Evolutionary conservation across 2,329 filamentous ascomycete species (phyloP), one percentile per base, ranked within the genome.

Genomic region (Fusarium xylarioides): DNA sequence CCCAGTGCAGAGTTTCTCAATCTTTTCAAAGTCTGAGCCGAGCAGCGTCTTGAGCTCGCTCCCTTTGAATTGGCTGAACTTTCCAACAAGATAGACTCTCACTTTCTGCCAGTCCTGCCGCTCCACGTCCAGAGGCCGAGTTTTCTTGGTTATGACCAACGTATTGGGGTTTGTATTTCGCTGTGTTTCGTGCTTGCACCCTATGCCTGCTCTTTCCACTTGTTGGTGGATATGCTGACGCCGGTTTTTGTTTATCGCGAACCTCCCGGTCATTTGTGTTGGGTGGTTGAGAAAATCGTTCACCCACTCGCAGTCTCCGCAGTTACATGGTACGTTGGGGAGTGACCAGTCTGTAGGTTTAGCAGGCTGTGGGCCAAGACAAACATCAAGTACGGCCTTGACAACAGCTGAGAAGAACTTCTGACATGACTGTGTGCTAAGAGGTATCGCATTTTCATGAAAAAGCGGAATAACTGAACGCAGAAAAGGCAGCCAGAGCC

Each of bases 401-500:
- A 80, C 42, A 12, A 80, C 11, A 16, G 47, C 49, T 5, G 71
- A 65, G 26, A 77, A 80, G 23, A 82, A 65, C 11, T 68, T 32
- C 28, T 73, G 76, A 63, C 77, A 81, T 18, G 23, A 55, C 12
- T 67, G 66, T 0, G 58, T 61, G 15, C 61, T 52, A 11, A 79
- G 61, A 1, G 71, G 38, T 7, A 72, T 55, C 3, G 56, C 23
- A 6, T 60, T 44, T 19, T 58, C 47, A 11, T 44, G 42, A 26
- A 34, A 79, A 63, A 7, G 63, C 8, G 11, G 26, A 8, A 77
- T 32, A 7, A 82, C 62, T 8, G 54, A 49, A 19, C 52, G 73
- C 5, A 82, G 65, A 14, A 82, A 74, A 2, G 79, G 80, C 6
- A 82, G 42, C 81, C 81, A 83, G 7, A 82, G 42, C 4, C 5